These are phyloP conservation scores for Clitoria ternatea DNA, from an alignment of 306 rosid species.

Conservation along the genomic window DNA sequence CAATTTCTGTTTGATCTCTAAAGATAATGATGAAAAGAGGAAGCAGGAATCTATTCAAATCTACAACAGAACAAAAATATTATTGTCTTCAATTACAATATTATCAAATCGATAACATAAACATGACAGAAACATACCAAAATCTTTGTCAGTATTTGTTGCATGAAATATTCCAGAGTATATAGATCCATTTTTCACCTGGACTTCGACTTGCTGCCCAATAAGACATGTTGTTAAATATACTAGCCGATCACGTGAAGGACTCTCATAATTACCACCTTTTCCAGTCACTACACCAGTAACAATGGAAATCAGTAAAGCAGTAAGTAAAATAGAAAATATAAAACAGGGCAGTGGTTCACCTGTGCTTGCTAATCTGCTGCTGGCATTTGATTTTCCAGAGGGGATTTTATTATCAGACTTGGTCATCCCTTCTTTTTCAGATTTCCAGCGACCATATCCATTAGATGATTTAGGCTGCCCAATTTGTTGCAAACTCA, in stretches of 20 bases:
- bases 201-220: conserved; percentile 96
- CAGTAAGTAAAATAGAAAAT: conserved; percentile 11
- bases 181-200: conserved; percentile 80
- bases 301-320: conserved; percentile 27
- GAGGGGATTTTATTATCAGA: conserved; percentile 52
- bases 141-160: conserved; percentile 67
- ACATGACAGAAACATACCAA: conserved; percentile 59
- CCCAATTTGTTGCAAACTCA: conserved; percentile 64
- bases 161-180: conserved; percentile 95
- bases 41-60: conserved; percentile 9
- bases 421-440: conserved; percentile 61
- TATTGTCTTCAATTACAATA: conserved; percentile 11
- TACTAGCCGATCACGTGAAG: conserved; percentile 72
- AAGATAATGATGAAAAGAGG: conserved; percentile 12
- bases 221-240: conserved; percentile 64
- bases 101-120: conserved; percentile 6
- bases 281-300: conserved; percentile 51
- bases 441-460: conserved; percentile 78
- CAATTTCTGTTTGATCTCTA: conserved; percentile 3
- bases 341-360: conserved; percentile 6
- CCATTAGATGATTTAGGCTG: conserved; percentile 81
- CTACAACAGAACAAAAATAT: conserved; percentile 6
- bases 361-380: conserved; percentile 55
- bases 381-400: conserved; percentile 59
- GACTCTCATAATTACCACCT: conserved; percentile 55